phyloP scores from a whole-genome alignment of 306 rosid species.

The Vigna mungo region DNA sequence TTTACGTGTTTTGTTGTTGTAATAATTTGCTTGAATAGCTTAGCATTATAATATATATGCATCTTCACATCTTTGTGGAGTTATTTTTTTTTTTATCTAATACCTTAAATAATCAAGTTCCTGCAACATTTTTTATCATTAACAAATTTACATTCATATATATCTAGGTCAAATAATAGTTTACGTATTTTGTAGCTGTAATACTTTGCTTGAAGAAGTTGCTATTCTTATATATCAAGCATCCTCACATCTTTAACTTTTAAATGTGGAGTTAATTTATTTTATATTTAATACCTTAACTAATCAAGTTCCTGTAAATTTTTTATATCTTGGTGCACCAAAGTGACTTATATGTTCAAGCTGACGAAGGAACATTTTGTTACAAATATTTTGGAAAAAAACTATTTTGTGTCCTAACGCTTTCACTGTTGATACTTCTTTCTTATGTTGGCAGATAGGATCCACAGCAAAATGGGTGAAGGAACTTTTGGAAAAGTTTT shows the following conservation, averaged over 20 bases:
- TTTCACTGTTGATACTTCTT: neutral
- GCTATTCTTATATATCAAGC: neutral
- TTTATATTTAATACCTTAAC: neutral
- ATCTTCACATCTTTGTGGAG: no score
- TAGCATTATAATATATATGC: neutral
- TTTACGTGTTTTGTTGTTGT: neutral
- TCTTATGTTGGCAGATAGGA: constrained; percentile 66
- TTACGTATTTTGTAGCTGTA: no score
- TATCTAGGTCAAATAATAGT: no score
- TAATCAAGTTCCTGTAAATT: neutral
- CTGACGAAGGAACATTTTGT: neutral
- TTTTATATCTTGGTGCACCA: neutral
- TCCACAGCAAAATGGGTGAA: constrained; percentile 94
- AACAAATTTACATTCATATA: neutral
- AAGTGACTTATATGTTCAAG: neutral
- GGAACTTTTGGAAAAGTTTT: constrained; percentile 98
- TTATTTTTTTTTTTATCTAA: neutral
- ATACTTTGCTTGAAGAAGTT: neutral
- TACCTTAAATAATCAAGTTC: neutral
- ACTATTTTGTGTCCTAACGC: no score
- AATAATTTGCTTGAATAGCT: neutral
- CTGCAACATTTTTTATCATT: no score
- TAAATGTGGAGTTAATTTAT: neutral
- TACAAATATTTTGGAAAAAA: no score
- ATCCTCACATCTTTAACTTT: neutral